Conservation (phyloP, 306 rosid species). For the Quercus agrifolia region DNA sequence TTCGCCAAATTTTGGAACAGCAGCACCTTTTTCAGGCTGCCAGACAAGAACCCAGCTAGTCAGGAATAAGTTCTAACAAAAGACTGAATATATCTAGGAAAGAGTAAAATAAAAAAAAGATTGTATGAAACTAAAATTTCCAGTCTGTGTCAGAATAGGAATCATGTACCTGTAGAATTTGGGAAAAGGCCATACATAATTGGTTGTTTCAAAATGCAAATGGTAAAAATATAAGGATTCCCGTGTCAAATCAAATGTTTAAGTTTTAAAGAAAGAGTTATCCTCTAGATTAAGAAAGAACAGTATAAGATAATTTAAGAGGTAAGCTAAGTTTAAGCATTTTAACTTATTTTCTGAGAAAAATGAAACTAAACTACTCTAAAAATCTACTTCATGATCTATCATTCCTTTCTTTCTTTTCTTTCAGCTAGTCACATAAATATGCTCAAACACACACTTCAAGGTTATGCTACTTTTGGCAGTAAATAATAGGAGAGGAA, state of each 20-base stretch:
- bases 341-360: neutral
- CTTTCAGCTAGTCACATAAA: neutral
- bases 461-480: neutral
- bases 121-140: neutral
- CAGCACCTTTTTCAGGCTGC: conserved; percentile 86
- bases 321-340: neutral
- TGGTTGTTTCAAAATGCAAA: neutral
- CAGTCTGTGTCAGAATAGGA: neutral
- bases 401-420: neutral
- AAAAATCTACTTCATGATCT: neutral
- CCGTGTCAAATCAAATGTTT: neutral
- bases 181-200: neutral
- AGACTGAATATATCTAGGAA: neutral
- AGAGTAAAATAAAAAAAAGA: neutral
- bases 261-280: neutral
- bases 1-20: conserved; percentile 95
- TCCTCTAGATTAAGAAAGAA: neutral
- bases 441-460: neutral
- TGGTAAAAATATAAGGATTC: neutral
- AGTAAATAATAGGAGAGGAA: conserved; percentile 5
- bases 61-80: conserved; percentile 6
- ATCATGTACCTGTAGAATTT: neutral
- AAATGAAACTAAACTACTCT: neutral
- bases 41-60: conserved; percentile 18
- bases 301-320: neutral